Conservation (phyloP, 2,329 filamentous ascomycete species). For the Helminthosporium solani region DNA sequence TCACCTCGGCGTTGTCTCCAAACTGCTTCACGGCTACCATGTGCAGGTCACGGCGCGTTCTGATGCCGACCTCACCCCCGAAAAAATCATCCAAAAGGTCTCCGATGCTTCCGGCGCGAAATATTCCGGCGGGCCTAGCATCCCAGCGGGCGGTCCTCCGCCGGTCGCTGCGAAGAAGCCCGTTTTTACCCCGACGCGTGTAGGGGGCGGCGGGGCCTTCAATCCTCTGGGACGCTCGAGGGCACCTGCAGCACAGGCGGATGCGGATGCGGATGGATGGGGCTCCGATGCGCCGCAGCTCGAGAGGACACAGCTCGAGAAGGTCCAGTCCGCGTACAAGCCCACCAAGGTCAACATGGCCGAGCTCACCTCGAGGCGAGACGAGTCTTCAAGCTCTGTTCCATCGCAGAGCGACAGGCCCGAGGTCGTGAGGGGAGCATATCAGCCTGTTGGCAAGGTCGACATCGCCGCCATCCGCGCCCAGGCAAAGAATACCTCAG, state of each 20-base stretch:
- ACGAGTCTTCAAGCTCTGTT: slow-evolving; percentile 62
- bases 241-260: slow-evolving; percentile 54
- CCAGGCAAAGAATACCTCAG: slow-evolving; percentile 64
- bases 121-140: slow-evolving; percentile 70
- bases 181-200: slow-evolving; percentile 78
- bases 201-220: slow-evolving; percentile 58
- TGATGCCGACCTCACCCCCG: slow-evolving; percentile 82
- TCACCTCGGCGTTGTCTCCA: slow-evolving; percentile 84
- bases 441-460: slow-evolving; percentile 95
- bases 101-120: slow-evolving; percentile 92
- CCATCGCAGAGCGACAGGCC: slow-evolving; percentile 50
- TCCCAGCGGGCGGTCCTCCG: slow-evolving; percentile 57
- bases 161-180: slow-evolving; percentile 84
- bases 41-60: slow-evolving; percentile 96
- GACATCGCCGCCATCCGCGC: slow-evolving; percentile 88
- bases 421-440: slow-evolving; percentile 79
- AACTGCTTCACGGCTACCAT: slow-evolving; percentile 94
- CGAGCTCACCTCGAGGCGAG: slow-evolving; percentile 73
- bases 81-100: slow-evolving; percentile 88
- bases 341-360: slow-evolving; percentile 94
- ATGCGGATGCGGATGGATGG: slow-evolving; percentile 86
- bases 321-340: slow-evolving; percentile 88
- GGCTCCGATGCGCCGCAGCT: slow-evolving; percentile 90
- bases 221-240: slow-evolving; percentile 69
- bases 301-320: slow-evolving; percentile 82